Percentiles rank a stretch among this genome's conserved stretches.
phyloP scores from a whole-genome alignment of 1,139 yeast genomes.

The Candida glucosophila region DNA sequence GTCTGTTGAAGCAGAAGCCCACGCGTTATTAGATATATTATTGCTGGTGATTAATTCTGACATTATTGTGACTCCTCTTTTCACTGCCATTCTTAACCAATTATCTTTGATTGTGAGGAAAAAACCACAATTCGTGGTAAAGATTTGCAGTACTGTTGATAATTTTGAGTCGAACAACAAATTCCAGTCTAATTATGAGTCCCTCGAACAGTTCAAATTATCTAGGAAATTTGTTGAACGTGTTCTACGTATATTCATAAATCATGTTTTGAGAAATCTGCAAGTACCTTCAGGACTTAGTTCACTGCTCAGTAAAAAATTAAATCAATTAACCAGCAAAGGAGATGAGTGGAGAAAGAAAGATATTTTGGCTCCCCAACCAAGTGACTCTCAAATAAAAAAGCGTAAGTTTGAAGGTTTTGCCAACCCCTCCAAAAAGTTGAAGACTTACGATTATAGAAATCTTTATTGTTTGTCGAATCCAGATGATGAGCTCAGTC shows the following conservation, averaged over 20 bases:
- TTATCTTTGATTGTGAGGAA: slow-evolving; percentile 45
- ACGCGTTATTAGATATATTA: slow-evolving; percentile 57
- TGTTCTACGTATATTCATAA: slow-evolving; percentile 26
- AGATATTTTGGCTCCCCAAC: slow-evolving; percentile 20
- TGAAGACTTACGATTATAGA: slow-evolving; percentile 27
- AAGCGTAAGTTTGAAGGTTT: slow-evolving; percentile 36
- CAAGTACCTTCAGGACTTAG: slow-evolving; percentile 26
- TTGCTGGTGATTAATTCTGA: slow-evolving; percentile 49
- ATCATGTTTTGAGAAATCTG: slow-evolving; percentile 26
- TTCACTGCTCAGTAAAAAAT: slow-evolving; percentile 19
- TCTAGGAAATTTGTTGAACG: slow-evolving; percentile 36
- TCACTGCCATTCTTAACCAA: slow-evolving; percentile 48
- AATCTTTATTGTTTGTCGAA: slow-evolving; percentile 55
- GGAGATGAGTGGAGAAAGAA: slow-evolving; percentile 37
- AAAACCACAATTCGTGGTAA: slow-evolving; percentile 46
- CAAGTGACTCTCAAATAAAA: slow-evolving; percentile 22
- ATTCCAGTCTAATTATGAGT: slow-evolving; percentile 37
- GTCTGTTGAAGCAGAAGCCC: slow-evolving; percentile 63
- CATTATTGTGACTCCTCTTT: slow-evolving; percentile 45
- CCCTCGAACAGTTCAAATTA: slow-evolving; percentile 34
- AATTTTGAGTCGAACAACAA: slow-evolving; percentile 29
- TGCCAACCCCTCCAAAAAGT: slow-evolving; percentile 19
- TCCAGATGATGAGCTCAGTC: slow-evolving; percentile 47
- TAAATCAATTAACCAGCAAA: slow-evolving; percentile 21
- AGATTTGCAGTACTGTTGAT: slow-evolving; percentile 33